Evolutionary conservation across 2,329 filamentous ascomycete genomes (phyloP).

Genomic region (Penicillium psychrosexuale): DNA sequence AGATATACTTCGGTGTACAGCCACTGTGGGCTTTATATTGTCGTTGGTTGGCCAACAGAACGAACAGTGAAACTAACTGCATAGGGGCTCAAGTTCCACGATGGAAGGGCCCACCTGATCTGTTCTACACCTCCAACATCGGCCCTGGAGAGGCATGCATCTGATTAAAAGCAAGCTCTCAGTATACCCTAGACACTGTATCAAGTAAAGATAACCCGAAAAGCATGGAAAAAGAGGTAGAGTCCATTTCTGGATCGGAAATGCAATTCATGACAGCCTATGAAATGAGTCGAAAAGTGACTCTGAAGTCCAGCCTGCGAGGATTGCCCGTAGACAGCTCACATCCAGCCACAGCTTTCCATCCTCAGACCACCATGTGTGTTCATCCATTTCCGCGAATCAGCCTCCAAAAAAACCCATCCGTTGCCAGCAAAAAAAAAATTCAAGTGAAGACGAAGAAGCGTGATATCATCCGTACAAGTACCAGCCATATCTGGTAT

Average conservation of each 20-base stretch:
- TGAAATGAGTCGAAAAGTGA: constrained; percentile 24
- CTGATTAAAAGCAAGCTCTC: neutral
- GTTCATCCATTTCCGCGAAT: constrained; percentile 21
- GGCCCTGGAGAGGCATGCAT: neutral
- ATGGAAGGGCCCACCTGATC: neutral
- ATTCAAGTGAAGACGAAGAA: constrained; percentile 29
- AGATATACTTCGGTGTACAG: neutral
- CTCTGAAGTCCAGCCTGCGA: constrained; percentile 16
- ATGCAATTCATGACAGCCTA: constrained; percentile 29
- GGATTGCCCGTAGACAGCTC: constrained; percentile 9
- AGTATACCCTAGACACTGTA: neutral
- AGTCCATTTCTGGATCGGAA: constrained; percentile 24
- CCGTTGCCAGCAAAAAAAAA: constrained; percentile 24
- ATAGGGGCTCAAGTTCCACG: neutral
- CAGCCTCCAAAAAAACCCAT: constrained; percentile 21
- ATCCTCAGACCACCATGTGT: constrained; percentile 23
- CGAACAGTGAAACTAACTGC: neutral
- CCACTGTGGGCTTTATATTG: neutral
- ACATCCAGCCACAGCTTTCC: constrained; percentile 20
- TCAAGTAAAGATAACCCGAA: neutral
- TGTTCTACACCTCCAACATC: neutral
- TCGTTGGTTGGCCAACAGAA: neutral
- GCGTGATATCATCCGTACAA: constrained; percentile 32
- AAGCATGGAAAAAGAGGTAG: constrained; percentile 7
- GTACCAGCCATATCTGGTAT: constrained; percentile 27